Conservation (phyloP, 305 asterid genomes). For the Fraxinus greggii region DNA sequence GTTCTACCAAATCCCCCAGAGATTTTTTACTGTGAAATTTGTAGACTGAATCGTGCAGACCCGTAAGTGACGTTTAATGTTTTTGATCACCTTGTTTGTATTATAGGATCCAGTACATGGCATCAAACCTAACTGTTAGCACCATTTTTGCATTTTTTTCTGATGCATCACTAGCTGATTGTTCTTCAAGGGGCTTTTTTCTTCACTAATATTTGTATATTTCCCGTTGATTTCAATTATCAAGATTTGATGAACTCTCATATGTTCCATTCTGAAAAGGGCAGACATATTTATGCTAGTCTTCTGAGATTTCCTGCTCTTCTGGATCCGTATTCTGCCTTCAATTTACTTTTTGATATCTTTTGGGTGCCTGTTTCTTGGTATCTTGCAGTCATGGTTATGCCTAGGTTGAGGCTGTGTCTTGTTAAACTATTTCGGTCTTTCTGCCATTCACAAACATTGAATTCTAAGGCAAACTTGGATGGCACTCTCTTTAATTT, state of each 20-base stretch:
- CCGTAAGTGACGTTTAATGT: conserved; percentile 67
- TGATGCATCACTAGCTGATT: not conserved
- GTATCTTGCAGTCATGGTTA: not conserved
- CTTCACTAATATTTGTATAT: conserved; percentile 10
- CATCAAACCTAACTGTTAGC: not conserved
- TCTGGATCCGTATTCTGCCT: conserved; percentile 7
- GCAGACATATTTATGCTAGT: not conserved
- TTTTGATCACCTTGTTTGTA: conserved; percentile 13
- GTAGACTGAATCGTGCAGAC: conserved; percentile 89
- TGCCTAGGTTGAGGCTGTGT: not conserved
- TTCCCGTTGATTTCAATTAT: not conserved
- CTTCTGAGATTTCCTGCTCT: conserved; percentile 13
- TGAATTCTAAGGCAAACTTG: conserved; percentile 5
- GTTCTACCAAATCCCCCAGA: conserved; percentile 63
- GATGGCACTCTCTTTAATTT: not conserved
- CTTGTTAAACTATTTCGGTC: not conserved
- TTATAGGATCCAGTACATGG: conserved; percentile 9
- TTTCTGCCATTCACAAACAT: not conserved
- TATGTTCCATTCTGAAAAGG: not conserved
- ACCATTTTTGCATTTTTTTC: not conserved
- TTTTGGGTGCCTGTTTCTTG: not conserved
- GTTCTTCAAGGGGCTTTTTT: conserved; percentile 17
- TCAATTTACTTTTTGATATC: not conserved
- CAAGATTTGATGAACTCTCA: not conserved
- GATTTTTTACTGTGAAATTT: conserved; percentile 81